Base-by-base conservation (phyloP, 1,139 yeast species). In the Diutina sp. region DNA sequence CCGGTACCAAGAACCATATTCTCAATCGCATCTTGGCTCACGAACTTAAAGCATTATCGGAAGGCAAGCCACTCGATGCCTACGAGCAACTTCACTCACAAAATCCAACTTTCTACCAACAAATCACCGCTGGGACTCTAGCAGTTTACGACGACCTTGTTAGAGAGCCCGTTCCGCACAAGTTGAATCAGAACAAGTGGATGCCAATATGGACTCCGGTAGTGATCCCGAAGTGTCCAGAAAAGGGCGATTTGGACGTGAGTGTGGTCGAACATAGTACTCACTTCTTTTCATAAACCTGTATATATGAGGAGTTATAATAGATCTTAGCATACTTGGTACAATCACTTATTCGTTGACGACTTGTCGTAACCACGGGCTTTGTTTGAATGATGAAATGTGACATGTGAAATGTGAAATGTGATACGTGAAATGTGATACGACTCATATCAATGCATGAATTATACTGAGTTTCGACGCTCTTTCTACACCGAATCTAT, bases 241-340 rank as follows among this genome's bases (percentile, higher is more conserved):
- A 62, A 5, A 65, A 61, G 46, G 80, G 80, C 0, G 60, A 61
- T 2, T 63, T 76, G 18, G 74, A 75, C 57, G 64, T 76, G 12
- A 60, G 60, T 0, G 60, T 66, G 56, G 78, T 76, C 5, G 58
- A 66, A 53, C 57, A 69, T 4, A 75, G 78, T 62, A 64, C 62
- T 56, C 73, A 64, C 62, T 76, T 76, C 60, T 76, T 75, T 58
- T 72, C 78, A 3, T 75, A 64, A 63, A 11, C 16, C 35, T 44
- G 21, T 14, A 30, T n/a, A 35, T 35, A 35, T 2, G 35, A 32
- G 35, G 7, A 2, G 12, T 8, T 21, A 4, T 21, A 21, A 21
- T 21, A 21, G 25, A 21, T 21, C 25, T 21, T 3, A 21, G 25
- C 25, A 21, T 21, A 21, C 25, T 21, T 21, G 3, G 25, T 2